Percentiles rank a stretch among this genome's conserved stretches.
phyloP scores from a whole-genome alignment of 805 yeast species.

The Brettanomyces bruxellensis region DNA sequence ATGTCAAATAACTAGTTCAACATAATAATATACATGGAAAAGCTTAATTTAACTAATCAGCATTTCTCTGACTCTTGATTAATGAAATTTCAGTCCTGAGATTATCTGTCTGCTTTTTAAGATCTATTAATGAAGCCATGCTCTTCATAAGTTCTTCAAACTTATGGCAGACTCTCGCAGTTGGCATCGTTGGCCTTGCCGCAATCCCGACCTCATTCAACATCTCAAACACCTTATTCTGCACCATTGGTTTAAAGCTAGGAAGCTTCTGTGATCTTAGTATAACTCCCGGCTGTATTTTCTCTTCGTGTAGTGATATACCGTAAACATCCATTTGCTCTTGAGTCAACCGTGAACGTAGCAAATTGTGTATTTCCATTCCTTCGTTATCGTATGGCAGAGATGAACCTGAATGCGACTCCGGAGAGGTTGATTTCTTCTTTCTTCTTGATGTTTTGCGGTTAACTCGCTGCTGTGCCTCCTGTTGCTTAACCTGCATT shows the following conservation, averaged over 20 bases:
- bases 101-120: conserved; percentile 82
- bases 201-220: conserved; percentile 77
- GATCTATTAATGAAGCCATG: conserved; percentile 65
- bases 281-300: conserved; percentile 69
- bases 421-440: conserved; percentile 22
- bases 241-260: conserved; percentile 69
- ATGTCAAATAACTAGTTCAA: too few relatives aligned
- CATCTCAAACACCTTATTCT: conserved; percentile 48
- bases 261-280: conserved; percentile 74
- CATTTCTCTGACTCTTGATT: conserved; percentile 27
- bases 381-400: not conserved
- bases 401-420: not conserved
- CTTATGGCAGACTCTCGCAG: conserved; percentile 64
- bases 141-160: conserved; percentile 69
- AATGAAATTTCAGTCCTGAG: conserved; percentile 67
- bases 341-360: conserved; percentile 50
- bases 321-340: conserved; percentile 86
- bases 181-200: conserved; percentile 78
- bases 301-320: conserved; percentile 66
- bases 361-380: conserved; percentile 24
- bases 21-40: conserved; percentile 1
- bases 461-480: conserved; percentile 6
- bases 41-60: conserved; percentile 1
- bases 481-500: conserved; percentile 12
- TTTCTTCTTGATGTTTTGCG: conserved; percentile 1